Evolutionary conservation across 2,329 filamentous ascomycete genomes (phyloP).

Genomic region (Stagonosporopsis cucurbitacearum): DNA sequence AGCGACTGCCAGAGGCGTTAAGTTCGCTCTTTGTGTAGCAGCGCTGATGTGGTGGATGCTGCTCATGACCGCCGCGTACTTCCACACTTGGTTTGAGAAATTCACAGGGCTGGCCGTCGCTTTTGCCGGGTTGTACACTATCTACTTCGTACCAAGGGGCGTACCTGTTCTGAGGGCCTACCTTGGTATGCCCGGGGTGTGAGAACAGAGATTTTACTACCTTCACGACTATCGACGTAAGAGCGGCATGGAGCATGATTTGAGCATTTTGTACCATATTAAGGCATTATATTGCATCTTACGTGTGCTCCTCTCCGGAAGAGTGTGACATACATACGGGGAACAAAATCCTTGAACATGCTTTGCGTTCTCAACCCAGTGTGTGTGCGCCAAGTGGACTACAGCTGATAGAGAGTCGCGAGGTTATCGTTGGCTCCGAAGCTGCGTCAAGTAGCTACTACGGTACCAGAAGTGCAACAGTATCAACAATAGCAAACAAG

Average conservation of each 20-base stretch:
- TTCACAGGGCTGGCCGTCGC: conserved; percentile 59
- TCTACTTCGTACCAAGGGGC: conserved; percentile 58
- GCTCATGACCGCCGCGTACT: conserved; percentile 97
- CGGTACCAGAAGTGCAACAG: too few species aligned
- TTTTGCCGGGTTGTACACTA: conserved; percentile 52
- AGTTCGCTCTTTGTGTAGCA: conserved; percentile 64
- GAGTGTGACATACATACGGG: too few species aligned
- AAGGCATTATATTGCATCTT: background rate
- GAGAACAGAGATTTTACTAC: background rate
- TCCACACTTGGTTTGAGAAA: conserved; percentile 99
- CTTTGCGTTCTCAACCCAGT: too few species aligned
- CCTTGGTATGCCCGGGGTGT: conserved; percentile 57
- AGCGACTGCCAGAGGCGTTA: conserved; percentile 59
- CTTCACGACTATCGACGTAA: background rate
- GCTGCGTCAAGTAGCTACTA: too few species aligned
- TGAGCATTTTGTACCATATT: background rate
- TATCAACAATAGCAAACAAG: too few species aligned
- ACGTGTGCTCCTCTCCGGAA: background rate
- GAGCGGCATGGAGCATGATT: background rate
- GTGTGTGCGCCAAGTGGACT: too few species aligned
- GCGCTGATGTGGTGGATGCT: conserved; percentile 91
- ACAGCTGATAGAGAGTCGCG: too few species aligned
- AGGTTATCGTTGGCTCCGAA: too few species aligned
- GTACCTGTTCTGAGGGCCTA: conserved; percentile 51
- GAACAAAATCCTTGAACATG: too few species aligned